Conservation (phyloP, 495 filamentous ascomycete species). For the Aspergillus nanangensis region DNA sequence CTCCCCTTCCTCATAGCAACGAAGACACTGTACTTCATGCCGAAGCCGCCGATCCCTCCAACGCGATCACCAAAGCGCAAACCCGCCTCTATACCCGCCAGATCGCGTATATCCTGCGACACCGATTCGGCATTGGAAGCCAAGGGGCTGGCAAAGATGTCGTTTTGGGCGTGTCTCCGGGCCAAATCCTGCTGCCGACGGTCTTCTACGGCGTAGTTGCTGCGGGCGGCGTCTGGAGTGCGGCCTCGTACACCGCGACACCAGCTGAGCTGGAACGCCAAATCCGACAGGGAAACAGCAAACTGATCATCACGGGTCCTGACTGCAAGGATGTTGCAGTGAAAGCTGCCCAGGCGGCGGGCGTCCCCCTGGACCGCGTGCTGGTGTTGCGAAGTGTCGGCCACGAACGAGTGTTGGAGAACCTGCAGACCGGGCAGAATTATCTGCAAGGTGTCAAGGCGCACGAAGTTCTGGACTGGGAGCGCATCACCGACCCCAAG, state of each 20-base stretch:
- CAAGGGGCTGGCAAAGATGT: conserved; percentile 46
- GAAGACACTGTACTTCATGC: conserved; percentile 34
- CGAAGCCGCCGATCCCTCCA: conserved; percentile 43
- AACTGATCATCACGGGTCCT: conserved; percentile 7
- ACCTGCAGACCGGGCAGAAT: conserved; percentile 11
- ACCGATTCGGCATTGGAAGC: conserved; percentile 42
- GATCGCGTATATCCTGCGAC: conserved; percentile 41
- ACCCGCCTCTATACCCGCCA: conserved; percentile 37
- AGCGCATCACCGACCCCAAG: conserved; percentile 36
- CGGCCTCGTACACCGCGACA: conserved; percentile 30
- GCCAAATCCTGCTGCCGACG: conserved; percentile 40
- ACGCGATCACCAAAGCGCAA: conserved; percentile 43
- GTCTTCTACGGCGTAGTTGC: conserved; percentile 46
- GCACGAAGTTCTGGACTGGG: conserved; percentile 31
- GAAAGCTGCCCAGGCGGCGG: conserved; percentile 57
- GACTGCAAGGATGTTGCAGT: conserved; percentile 8
- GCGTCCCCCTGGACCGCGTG: conserved; percentile 45
- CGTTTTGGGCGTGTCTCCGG: conserved; percentile 44
- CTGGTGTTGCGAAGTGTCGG: conserved; percentile 10
- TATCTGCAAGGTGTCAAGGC: conserved; percentile 15
- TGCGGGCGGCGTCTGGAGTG: conserved; percentile 47
- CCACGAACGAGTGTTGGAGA: conserved; percentile 12
- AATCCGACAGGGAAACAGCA: conserved; percentile 18
- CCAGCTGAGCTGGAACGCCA: conserved; percentile 38
- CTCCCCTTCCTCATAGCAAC: conserved; percentile 25